Base-by-base conservation (phyloP, 2,329 filamentous ascomycete species). In the Fonsecaea pugnacius region DNA sequence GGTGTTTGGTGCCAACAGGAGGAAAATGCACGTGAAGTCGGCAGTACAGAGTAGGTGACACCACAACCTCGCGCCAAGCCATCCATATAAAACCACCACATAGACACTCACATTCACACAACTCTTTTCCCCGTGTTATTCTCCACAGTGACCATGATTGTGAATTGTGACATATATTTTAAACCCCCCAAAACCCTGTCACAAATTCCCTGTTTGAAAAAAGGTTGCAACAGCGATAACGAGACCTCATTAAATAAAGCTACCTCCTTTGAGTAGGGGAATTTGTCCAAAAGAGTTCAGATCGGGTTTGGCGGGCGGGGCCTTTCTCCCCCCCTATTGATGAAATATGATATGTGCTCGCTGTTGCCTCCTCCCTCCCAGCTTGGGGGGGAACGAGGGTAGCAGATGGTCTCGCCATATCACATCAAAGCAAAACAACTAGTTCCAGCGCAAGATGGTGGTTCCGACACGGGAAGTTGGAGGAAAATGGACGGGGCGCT, bases 341-440 rank as follows among this genome's bases (percentile, higher is more conserved):
- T 30, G 27, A 30, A 30, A 30, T 30, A 30, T 24, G 18, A 48
- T 48, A 48, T 48, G 43, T 48, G 43, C 21, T 48, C 43, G 43
- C 43, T 48, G 43, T 48, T 48, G 43, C 43, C 43, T 3, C 27
- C 27, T 30, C 27, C 4, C 27, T 30, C 27, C 27, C 27, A 30
- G 27, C 4, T 30, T 30, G 27, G 27, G 27, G 27, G 4, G 27
- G 27, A 6, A 30, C 4, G 27, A 48, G 14, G 43, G 43, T 48
- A 48, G 43, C 43, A 48, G 43, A 27, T 24, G 43, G 43, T 48
- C 43, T 48, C 43, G 43, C 43, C 43, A 48, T 48, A 48, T 48
- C 43, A 48, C 43, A 48, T 30, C 27, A 30, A 30, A 30, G 27
- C n/a, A 48, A 24, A 24, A 48, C 43, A 48, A 48, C 5, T 9